phyloP scores from a whole-genome alignment of 768 basidiomycete species.

The Mycena alexandri region DNA sequence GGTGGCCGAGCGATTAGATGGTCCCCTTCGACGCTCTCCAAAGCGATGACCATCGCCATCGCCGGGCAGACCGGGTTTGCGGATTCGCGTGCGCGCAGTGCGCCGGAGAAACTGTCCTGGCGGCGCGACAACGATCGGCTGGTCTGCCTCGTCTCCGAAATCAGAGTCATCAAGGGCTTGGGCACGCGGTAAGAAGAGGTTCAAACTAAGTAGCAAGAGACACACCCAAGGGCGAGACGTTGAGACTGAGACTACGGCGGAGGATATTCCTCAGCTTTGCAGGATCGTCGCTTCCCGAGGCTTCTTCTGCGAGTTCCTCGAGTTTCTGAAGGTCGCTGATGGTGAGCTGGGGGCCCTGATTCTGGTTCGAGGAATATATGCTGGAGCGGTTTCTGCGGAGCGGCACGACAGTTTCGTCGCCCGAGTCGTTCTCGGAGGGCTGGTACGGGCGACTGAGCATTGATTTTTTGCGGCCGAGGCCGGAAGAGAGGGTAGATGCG shows the following conservation, averaged over 20 bases:
- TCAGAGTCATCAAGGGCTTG: slow-evolving; percentile 77
- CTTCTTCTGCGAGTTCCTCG: slow-evolving; percentile 94
- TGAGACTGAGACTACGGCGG: slow-evolving; percentile 89
- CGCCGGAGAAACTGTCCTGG: slow-evolving; percentile 93
- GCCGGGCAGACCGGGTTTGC: slow-evolving; percentile 82
- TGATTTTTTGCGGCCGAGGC: slow-evolving; percentile 86
- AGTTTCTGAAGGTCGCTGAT: slow-evolving; percentile 95
- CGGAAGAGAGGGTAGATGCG: slow-evolving; percentile 55
- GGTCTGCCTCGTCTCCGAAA: slow-evolving; percentile 84
- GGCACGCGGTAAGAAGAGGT: slow-evolving; percentile 64
- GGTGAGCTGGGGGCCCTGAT: slow-evolving; percentile 87
- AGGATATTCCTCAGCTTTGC: slow-evolving; percentile 82
- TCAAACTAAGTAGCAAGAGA: slow-evolving; percentile 39
- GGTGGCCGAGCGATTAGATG: slow-evolving; percentile 43
- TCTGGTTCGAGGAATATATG: slow-evolving; percentile 61
- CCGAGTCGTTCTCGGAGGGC: slow-evolving; percentile 84
- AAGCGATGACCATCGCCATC: slow-evolving; percentile 91
- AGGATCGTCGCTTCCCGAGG: slow-evolving; percentile 85
- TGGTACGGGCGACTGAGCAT: slow-evolving; percentile 96
- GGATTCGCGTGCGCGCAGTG: slow-evolving; percentile 94
- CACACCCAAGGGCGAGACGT: slow-evolving; percentile 88
- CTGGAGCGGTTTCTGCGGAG: slow-evolving; percentile 77
- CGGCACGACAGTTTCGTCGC: slow-evolving; percentile 73
- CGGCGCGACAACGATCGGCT: slow-evolving; percentile 91
- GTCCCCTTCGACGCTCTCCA: slow-evolving; percentile 59